Conservation (phyloP, 148 eudicot species). For the Agrostemma githago region DNA sequence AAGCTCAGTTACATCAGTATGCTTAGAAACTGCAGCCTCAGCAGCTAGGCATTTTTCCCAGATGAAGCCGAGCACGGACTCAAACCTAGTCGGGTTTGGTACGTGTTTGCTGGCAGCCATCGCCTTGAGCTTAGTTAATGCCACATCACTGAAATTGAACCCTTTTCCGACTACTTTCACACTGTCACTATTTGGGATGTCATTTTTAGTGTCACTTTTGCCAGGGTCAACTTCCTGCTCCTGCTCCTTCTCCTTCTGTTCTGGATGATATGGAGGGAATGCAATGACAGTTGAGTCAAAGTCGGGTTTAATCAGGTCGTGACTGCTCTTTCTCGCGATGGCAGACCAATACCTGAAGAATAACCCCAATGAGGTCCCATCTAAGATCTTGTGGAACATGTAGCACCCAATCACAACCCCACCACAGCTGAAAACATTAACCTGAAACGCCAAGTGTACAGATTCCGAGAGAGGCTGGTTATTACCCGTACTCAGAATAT, state of each 20-base stretch:
- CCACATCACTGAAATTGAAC: not conserved
- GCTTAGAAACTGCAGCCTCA: not conserved
- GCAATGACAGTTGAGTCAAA: constrained; percentile 6
- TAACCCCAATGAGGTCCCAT: constrained; percentile 8
- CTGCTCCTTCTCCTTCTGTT: not conserved
- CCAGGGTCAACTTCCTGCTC: not conserved
- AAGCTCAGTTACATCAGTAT: not conserved
- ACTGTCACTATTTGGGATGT: not conserved
- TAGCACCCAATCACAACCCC: constrained; percentile 17
- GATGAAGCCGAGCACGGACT: constrained; percentile 13
- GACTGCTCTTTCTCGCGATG: not conserved
- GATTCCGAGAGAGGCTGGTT: not conserved
- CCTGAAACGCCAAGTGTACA: constrained; percentile 16
- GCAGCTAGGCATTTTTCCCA: constrained; percentile 16
- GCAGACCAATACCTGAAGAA: constrained; percentile 10
- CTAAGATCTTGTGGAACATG: constrained; percentile 17
- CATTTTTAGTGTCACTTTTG: too few species aligned
- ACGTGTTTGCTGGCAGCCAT: not conserved
- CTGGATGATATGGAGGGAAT: constrained; percentile 9
- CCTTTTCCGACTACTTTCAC: constrained; percentile 1
- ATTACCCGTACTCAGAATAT: not conserved
- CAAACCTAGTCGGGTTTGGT: constrained; percentile 14
- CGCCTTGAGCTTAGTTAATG: constrained; percentile 1
- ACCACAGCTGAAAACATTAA: constrained; percentile 15
- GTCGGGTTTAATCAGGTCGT: constrained; percentile 9